phyloP scores from a whole-genome alignment of 148 eudicot species.

The Chenopodium formosanum region DNA sequence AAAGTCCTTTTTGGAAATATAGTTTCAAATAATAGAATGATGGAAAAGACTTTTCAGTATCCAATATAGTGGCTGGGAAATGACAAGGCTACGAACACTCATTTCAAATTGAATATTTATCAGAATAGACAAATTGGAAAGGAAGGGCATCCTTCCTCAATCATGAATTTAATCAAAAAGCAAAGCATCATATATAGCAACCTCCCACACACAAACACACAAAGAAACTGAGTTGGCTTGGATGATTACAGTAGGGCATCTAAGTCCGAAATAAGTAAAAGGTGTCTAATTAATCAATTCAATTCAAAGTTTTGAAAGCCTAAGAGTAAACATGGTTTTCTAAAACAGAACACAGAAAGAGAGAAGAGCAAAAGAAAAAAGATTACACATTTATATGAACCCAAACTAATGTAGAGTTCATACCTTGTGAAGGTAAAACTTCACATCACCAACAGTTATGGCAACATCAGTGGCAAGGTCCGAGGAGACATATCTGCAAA shows the following conservation, averaged over 20 bases:
- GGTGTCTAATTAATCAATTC: neutral
- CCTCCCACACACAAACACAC: neutral
- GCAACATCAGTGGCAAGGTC: conserved; percentile 70
- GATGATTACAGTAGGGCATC: neutral
- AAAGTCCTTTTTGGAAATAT: neutral
- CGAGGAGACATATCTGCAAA: conserved; percentile 60
- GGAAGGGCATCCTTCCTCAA: neutral
- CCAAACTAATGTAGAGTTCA: neutral
- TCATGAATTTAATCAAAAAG: no score
- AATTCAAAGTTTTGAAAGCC: neutral
- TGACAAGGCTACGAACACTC: neutral
- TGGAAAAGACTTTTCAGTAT: neutral
- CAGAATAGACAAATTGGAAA: neutral
- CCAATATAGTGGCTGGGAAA: neutral
- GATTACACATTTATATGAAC: neutral
- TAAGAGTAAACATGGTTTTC: neutral
- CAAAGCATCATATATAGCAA: neutral
- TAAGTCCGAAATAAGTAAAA: no score
- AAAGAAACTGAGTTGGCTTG: neutral
- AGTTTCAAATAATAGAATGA: neutral
- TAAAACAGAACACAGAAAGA: neutral
- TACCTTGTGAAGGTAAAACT: conserved; percentile 78
- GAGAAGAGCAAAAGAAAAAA: neutral
- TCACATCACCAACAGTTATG: conserved; percentile 50
- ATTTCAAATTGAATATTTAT: no score